Conservation (phyloP, 495 filamentous ascomycete species). For the Trichocladium uniseriatum region DNA sequence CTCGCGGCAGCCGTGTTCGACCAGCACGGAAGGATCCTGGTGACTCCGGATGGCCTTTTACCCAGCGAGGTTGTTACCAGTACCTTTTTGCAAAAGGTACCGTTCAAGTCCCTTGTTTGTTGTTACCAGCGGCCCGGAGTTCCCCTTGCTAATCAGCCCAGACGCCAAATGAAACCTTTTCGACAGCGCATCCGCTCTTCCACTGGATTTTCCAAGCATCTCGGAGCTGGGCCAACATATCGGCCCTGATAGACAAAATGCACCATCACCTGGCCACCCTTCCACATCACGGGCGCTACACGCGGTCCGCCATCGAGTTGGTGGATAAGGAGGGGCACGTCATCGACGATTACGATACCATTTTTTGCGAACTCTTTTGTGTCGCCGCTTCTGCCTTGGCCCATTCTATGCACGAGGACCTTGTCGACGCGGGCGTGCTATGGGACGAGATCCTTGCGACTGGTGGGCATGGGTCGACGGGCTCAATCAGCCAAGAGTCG, state of each 20-base stretch:
- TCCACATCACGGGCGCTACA: slow-evolving; percentile 20
- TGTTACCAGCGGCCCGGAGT: too few relatives aligned
- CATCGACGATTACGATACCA: slow-evolving; percentile 57
- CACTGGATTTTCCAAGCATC: slow-evolving; percentile 80
- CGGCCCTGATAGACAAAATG: slow-evolving; percentile 62
- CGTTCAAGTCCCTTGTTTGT: too few relatives aligned
- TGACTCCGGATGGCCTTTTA: slow-evolving; percentile 70
- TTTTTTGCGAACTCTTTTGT: slow-evolving; percentile 85
- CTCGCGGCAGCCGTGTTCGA: slow-evolving; percentile 73
- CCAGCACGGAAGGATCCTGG: slow-evolving; percentile 61
- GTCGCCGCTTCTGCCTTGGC: slow-evolving; percentile 68
- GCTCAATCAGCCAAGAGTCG: slow-evolving; percentile 3
- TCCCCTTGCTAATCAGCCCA: slow-evolving; percentile 12
- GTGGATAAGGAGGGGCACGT: slow-evolving; percentile 36
- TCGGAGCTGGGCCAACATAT: slow-evolving; percentile 61
- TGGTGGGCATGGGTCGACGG: slow-evolving; percentile 21
- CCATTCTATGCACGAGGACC: slow-evolving; percentile 47
- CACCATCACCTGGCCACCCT: slow-evolving; percentile 43
- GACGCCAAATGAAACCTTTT: slow-evolving; percentile 69
- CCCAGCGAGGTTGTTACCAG: slow-evolving; percentile 73
- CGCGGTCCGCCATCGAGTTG: slow-evolving; percentile 23
- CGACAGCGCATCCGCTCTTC: slow-evolving; percentile 68
- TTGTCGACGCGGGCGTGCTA: slow-evolving; percentile 60
- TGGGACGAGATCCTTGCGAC: slow-evolving; percentile 72
- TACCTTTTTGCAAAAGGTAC: slow-evolving; percentile 54